Base-by-base conservation (phyloP, 805 yeast species). In the Torulaspora microellipsoides region DNA sequence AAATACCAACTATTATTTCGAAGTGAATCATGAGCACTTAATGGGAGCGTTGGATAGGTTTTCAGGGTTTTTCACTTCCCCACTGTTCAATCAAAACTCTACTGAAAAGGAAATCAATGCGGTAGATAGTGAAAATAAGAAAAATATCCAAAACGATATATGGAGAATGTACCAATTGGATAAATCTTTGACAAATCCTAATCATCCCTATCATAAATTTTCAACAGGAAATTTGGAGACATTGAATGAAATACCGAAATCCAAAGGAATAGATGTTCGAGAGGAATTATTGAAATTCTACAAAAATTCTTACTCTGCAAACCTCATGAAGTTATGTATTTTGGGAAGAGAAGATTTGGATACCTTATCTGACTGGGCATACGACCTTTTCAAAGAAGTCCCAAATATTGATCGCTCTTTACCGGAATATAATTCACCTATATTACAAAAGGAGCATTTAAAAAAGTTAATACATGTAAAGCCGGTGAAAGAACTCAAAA, bases 51-150 rank as follows among this genome's bases (percentile, higher is more conserved):
- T 91, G 41, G 98, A 91, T 63, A 73, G 98, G 55, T 91, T 91
- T 64, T 77, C 96, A 4, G 98, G 91, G 62, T 91, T 91, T 61
- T 91, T 91, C 70, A 83, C 90, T 29, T 64, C 78, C 25, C 99
- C 99, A 1, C 69, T 91, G 53, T 91, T 91, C 54, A 66, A 70
- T 40, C 67, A 73, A 42, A 71, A 79, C 49, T 83, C 96, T 59
- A 86, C 88, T 59, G 96, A 89, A 59, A 75, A 97, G 43, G 99
- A 91, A 65, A 85, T 91, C 55, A 78, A 81, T 50, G 98, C 98
- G 1, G 98, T 91, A 8, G 96, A 91, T 65, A 85, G 95, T 31
- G 99, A 91, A 67, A 88, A 91, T 69, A 91, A 89, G 63, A 91
- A 93, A 68, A 91, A 91, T 62, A 70, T 93, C 40, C 98, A 91